A percentile compares a stretch with the other conserved stretches of the same genome.
phyloP scores from a whole-genome alignment of 306 rosid species.

The Cicer pinnatifidum region DNA sequence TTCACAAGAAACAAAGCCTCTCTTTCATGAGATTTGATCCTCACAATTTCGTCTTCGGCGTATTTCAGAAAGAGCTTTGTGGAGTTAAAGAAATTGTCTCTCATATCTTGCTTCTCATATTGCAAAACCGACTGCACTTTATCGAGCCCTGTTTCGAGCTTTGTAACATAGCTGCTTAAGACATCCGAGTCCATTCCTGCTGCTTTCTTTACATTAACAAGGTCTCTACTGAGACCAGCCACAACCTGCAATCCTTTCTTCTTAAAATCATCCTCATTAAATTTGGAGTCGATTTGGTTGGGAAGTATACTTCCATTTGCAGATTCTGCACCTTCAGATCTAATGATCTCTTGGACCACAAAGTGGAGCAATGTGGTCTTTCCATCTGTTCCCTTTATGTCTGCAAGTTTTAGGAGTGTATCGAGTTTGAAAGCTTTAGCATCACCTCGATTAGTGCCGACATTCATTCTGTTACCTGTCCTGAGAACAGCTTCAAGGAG shows the following conservation, averaged over 20 bases:
- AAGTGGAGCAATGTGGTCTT: conserved; percentile 95
- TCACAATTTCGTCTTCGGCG: conserved; percentile 78
- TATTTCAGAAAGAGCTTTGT: conserved; percentile 76
- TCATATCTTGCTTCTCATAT: conserved; percentile 67
- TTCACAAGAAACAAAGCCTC: conserved; percentile 83
- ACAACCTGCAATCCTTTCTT: conserved; percentile 91
- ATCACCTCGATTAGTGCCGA: conserved; percentile 94
- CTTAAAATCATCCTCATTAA: conserved; percentile 72
- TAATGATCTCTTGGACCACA: conserved; percentile 97
- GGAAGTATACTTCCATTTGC: conserved; percentile 53
- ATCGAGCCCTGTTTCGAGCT: conserved; percentile 94
- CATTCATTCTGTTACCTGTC: conserved; percentile 99
- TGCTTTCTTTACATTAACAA: conserved; percentile 76
- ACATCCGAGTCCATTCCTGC: conserved; percentile 99
- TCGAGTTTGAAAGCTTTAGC: conserved; percentile 95
- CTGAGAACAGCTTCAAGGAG: conserved; percentile 98
- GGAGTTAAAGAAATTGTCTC: conserved; percentile 73
- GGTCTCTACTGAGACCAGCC: conserved; percentile 90
- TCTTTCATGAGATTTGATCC: conserved; percentile 73
- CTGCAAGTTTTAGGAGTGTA: conserved; percentile 87
- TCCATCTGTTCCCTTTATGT: conserved; percentile 97
- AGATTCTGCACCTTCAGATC: conserved; percentile 77
- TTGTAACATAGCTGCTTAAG: conserved; percentile 79
- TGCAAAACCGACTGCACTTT: conserved; percentile 79
- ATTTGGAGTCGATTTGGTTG: conserved; percentile 51